Conservation (phyloP, 1,284 basidiomycete genomes). For the Tetrapyrgos nigripes region DNA sequence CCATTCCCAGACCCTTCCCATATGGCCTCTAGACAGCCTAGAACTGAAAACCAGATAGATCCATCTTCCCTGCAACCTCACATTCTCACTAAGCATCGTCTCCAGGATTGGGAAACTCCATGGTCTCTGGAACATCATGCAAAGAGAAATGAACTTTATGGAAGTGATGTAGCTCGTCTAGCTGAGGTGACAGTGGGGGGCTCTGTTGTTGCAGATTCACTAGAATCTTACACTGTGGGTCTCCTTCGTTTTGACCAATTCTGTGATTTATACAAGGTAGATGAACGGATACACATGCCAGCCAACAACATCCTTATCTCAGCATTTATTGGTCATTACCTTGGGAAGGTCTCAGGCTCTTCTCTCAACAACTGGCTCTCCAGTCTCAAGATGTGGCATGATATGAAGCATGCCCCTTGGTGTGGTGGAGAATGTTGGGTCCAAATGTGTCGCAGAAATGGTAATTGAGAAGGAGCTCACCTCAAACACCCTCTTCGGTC, state of each 20-base stretch:
- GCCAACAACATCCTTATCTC: slow-evolving; percentile 10
- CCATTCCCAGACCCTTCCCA: not conserved
- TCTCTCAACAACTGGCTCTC: slow-evolving; percentile 11
- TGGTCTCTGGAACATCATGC: not conserved
- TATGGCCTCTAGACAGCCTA: not conserved
- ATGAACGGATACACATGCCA: slow-evolving; percentile 27
- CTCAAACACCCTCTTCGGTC: not conserved
- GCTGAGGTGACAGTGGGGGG: not conserved
- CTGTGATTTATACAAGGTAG: slow-evolving; percentile 24
- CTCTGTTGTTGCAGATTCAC: not conserved
- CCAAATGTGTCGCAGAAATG: not conserved
- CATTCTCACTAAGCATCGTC: not conserved
- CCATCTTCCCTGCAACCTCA: not conserved
- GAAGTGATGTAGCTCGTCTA: not conserved
- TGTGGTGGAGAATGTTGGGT: slow-evolving; percentile 4
- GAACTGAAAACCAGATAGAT: not conserved
- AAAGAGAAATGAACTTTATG: not conserved
- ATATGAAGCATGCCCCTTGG: slow-evolving; percentile 9
- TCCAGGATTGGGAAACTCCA: not conserved
- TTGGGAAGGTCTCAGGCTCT: not conserved
- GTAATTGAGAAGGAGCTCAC: not conserved
- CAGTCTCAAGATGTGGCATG: slow-evolving; percentile 14
- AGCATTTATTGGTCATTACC: slow-evolving; percentile 18
- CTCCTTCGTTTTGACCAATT: slow-evolving; percentile 30
- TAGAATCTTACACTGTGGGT: slow-evolving; percentile 24